Base-by-base conservation (phyloP, 306 rosid genomes). In the Nissolia schottii region DNA sequence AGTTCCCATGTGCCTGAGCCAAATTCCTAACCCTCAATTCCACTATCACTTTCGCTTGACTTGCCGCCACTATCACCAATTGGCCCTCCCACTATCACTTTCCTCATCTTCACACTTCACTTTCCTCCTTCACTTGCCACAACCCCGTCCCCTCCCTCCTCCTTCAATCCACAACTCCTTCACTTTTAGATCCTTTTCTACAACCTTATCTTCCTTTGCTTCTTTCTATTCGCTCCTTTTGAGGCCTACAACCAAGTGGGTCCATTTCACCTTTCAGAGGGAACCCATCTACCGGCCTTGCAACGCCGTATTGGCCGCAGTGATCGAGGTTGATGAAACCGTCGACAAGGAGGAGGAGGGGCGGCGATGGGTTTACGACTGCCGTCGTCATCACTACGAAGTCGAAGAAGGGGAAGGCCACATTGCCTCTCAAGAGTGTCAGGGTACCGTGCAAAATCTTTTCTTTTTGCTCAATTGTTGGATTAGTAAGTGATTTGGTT, bases 331-430 rank as follows among this genome's bases (percentile, higher is more conserved):
- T 1, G 81, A 76, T 0, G 89, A 88, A 70, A 85, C 71, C 1
- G 84, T 64, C 64, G 91, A 64, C 1, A 87, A 69, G 25, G 58
- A 59, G 0, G 89, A 51, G 18, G 85, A 16, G 6, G 85, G 88
- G 14, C 4, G 77, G 12, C 18, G 75, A 32, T 70, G 83, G 34
- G 6, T 25, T 83, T 1, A 49, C 57, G 11, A 0, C 68, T 11
- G 2, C 71, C 13, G 9, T 85, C 2, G 71, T 64, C 56, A 2
- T 70, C 25, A 18, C 77, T n/a, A 46, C 82, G 5, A 94, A 91
- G 70, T 96, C 96, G 7, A 91, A 88, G 86, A 89, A 80, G 50
- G 99, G 97, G 40, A 94, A 94, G 72, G 93, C 96, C 31, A 96
- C 99, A 57, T 84, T 94, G 83, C 91, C 64, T 64, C 90, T 94